phyloP scores from a whole-genome alignment of 139 green algal genomes.

The Chlamydomonas eustigma region DNA sequence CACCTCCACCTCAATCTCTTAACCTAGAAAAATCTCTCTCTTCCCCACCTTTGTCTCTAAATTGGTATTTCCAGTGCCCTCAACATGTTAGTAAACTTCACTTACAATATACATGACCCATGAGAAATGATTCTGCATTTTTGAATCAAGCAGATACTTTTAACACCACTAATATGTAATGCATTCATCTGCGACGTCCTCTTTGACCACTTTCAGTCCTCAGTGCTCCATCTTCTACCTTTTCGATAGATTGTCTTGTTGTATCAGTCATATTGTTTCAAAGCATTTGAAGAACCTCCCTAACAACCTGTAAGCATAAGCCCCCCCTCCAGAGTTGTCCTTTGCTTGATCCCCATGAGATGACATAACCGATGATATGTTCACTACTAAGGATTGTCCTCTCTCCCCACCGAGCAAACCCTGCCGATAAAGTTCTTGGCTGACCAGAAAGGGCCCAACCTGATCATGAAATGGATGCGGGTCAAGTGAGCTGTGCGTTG shows the following conservation, averaged over 20 bases:
- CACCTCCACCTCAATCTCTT: too few relatives aligned
- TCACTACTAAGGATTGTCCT: conserved; percentile 37
- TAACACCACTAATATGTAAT: background rate
- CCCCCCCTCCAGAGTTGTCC: conserved; percentile 17
- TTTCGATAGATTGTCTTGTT: too few relatives aligned
- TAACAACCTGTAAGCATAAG: conserved; percentile 39
- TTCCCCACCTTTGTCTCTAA: too few relatives aligned
- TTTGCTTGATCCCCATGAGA: conserved; percentile 36
- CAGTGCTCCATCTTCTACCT: background rate
- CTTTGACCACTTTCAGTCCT: background rate
- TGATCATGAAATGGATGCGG: conserved; percentile 2
- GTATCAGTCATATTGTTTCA: too few relatives aligned
- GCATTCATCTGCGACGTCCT: background rate
- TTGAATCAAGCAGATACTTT: background rate
- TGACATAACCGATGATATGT: conserved; percentile 40
- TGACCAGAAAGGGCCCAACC: conserved; percentile 51
- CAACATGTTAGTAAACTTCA: too few relatives aligned
- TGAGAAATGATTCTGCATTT: background rate
- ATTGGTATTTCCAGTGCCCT: too few relatives aligned
- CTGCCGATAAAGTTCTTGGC: conserved; percentile 40
- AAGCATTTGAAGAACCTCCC: background rate
- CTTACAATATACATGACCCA: too few relatives aligned
- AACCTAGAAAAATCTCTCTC: too few relatives aligned
- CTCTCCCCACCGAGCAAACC: conserved; percentile 24
- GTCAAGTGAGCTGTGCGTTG: too few relatives aligned